Percentiles rank a stretch among this genome's conserved stretches.
Evolutionary conservation across 2,329 filamentous ascomycete species (phyloP).

Genomic region (Botrytis porri): DNA sequence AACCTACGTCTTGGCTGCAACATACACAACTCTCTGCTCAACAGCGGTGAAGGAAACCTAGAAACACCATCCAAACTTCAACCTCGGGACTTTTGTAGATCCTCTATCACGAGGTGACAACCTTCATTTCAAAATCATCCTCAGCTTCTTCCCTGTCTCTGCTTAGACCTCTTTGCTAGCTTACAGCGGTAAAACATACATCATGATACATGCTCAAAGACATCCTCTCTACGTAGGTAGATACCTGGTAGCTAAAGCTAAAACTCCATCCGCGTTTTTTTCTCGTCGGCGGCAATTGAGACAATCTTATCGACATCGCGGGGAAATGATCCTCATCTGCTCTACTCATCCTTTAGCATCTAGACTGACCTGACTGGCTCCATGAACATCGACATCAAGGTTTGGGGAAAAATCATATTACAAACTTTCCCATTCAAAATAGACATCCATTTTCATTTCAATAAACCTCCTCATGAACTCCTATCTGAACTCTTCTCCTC

Average conservation of each 20-base stretch:
- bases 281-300: slow-evolving; percentile 16
- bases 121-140: slow-evolving; percentile 5
- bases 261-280: neutral
- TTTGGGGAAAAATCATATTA: neutral
- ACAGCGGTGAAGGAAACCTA: slow-evolving; percentile 14
- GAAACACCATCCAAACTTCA: neutral
- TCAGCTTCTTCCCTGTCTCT: neutral
- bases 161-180: neutral
- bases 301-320: slow-evolving; percentile 13
- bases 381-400: neutral
- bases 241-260: neutral
- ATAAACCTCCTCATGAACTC: neutral
- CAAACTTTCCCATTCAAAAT: neutral
- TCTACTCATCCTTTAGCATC: slow-evolving; percentile 3
- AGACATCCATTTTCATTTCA: neutral
- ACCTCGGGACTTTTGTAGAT: slow-evolving; percentile 4
- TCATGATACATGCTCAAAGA: neutral
- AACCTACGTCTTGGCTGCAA: slow-evolving; percentile 8
- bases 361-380: neutral
- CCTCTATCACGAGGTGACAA: neutral
- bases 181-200: neutral
- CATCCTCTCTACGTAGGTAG: neutral
- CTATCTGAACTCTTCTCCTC: neutral
- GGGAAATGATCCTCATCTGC: slow-evolving; percentile 14
- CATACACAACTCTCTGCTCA: slow-evolving; percentile 6